phyloP scores from a whole-genome alignment of 78 protist genomes.

The Planoprotostelium fungivorum region DNA sequence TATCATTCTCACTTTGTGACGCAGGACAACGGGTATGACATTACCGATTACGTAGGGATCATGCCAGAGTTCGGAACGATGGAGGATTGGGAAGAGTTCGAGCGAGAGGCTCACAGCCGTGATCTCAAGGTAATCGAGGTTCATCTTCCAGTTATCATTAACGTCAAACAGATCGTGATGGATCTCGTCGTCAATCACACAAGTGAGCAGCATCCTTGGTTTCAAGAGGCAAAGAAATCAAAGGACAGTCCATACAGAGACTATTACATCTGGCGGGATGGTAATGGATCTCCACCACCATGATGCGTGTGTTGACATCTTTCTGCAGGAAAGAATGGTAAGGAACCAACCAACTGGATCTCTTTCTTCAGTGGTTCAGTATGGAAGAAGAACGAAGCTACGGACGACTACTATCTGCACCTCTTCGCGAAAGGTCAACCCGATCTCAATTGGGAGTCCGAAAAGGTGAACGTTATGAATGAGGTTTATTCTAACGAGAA shows the following conservation, averaged over 20 bases:
- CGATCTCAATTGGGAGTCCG: slow-evolving; percentile 72
- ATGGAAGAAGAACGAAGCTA: slow-evolving; percentile 53
- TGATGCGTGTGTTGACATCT: slow-evolving; percentile 23
- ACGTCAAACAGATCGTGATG: neutral
- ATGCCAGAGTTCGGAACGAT: slow-evolving; percentile 74
- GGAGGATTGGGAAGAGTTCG: slow-evolving; percentile 55
- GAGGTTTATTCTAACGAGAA: too few relatives aligned
- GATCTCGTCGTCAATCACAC: slow-evolving; percentile 76
- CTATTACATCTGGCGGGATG: slow-evolving; percentile 71
- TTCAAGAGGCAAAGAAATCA: slow-evolving; percentile 51
- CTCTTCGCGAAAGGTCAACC: slow-evolving; percentile 76
- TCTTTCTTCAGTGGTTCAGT: neutral
- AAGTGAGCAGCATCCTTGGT: slow-evolving; percentile 75
- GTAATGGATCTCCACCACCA: slow-evolving; percentile 17
- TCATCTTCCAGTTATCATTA: neutral
- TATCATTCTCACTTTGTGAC: too few relatives aligned
- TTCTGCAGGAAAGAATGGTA: neutral
- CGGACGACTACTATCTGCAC: slow-evolving; percentile 74
- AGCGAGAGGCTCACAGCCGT: slow-evolving; percentile 59
- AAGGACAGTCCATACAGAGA: slow-evolving; percentile 55
- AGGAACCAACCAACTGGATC: neutral
- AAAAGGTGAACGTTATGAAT: slow-evolving; percentile 22
- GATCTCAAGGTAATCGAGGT: slow-evolving; percentile 46
- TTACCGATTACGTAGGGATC: slow-evolving; percentile 69
- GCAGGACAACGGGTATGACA: slow-evolving; percentile 85